Conservation (phyloP, 257 asterid genomes). For the Solanum dulcamara region DNA sequence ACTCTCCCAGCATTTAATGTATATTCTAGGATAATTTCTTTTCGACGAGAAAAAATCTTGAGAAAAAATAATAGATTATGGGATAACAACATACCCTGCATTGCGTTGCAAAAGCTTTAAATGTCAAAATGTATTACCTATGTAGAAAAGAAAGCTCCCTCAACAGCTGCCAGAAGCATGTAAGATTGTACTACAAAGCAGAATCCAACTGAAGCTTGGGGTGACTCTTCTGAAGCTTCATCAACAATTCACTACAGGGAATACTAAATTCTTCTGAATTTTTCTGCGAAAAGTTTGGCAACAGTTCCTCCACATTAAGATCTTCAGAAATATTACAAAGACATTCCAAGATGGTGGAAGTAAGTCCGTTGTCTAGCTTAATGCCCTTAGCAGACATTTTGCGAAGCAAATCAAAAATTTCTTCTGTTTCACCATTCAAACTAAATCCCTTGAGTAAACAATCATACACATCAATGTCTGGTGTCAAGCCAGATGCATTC, state of each 20-base stretch:
- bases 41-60: background rate
- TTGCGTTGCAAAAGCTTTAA: background rate
- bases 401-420: slow-evolving; percentile 37
- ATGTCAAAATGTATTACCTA: background rate
- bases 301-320: slow-evolving; percentile 24
- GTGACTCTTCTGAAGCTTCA: slow-evolving; percentile 21
- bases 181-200: background rate
- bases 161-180: background rate
- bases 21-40: background rate
- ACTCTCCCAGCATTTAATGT: background rate
- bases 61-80: background rate
- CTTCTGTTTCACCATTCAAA: slow-evolving; percentile 33
- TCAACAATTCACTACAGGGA: slow-evolving; percentile 30
- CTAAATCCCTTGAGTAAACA: slow-evolving; percentile 49
- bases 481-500: slow-evolving; percentile 40
- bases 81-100: background rate
- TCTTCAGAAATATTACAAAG: slow-evolving; percentile 37
- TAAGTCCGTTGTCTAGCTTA: slow-evolving; percentile 40
- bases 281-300: slow-evolving; percentile 38
- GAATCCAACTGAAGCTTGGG: slow-evolving; percentile 16
- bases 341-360: slow-evolving; percentile 48
- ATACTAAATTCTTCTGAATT: slow-evolving; percentile 15
- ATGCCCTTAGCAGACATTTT: slow-evolving; percentile 43
- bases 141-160: background rate
- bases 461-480: slow-evolving; percentile 38